Base-by-base conservation (phyloP, 2,329 filamentous ascomycete species). In the Chalaropsis ovoidea region DNA sequence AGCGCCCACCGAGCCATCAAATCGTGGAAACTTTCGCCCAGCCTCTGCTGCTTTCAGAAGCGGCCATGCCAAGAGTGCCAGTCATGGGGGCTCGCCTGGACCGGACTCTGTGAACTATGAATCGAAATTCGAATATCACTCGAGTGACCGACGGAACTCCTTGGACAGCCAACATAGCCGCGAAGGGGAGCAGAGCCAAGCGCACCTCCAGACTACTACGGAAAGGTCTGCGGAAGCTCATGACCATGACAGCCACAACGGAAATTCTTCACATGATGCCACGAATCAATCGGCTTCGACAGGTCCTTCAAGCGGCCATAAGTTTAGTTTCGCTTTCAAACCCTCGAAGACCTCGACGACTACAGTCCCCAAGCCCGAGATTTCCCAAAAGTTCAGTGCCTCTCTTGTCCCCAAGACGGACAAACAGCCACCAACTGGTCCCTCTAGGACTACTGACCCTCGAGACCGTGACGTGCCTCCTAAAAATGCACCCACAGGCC, bases 291-390 rank as follows among this genome's bases (percentile, higher is more conserved):
- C 31, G 52, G 60, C 81, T 1, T 78, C 81, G 22, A 77, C 79
- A 1, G 80, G 80, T 42, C 76, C 77, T 3, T 74, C 63, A 17
- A 60, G 47, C 19, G 60, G 60, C 1, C 76, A 85, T 56, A 94
- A 93, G 75, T 95, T 96, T 72, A 95, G 90, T 73, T 97, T 97
- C 74, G 90, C 91, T 1, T 90, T 97, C 75, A 96, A 96, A 73
- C 82, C 86, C 10, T 82, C 87, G 11, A 86, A 86, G 70, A 77
- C 80, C 22, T 39, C 47, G 7, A 75, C 80, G 1, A 76, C 82
- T 15, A 76, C 84, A 8, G 78, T 79, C 13, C 83, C 84, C 2
- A 86, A 86, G 69, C 82, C 81, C 1, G 84, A 87, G 69, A 87
- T 87, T 64, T 86, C 84, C 0, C 82, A 84, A 69, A 86, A 86